These are phyloP conservation scores for Kernera saxatilis DNA, from an alignment of 345 rosid species.

Conservation along the genomic window DNA sequence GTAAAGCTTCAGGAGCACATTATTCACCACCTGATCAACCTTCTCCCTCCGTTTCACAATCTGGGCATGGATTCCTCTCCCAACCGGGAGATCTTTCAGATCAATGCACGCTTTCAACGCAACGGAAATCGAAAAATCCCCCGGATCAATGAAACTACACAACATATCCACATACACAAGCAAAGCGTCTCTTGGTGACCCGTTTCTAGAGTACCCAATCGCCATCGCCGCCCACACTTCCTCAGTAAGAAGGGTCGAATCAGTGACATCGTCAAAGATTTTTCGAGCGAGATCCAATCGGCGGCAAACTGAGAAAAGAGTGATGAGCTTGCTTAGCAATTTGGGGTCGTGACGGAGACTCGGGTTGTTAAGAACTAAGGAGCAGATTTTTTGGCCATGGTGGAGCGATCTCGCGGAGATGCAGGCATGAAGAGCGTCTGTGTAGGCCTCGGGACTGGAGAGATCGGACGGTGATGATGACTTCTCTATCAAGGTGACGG, in stretches of 20 bases:
- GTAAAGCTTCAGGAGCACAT: constrained; percentile 28
- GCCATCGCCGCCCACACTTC: constrained; percentile 49
- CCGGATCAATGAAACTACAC: constrained; percentile 27
- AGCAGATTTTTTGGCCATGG: constrained; percentile 32
- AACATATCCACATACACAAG: constrained; percentile 33
- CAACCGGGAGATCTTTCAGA: constrained; percentile 23
- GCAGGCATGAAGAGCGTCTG: constrained; percentile 36
- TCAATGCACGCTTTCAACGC: constrained; percentile 40
- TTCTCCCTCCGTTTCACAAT: constrained; percentile 34
- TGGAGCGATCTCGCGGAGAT: constrained; percentile 40
- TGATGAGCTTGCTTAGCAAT: constrained; percentile 38
- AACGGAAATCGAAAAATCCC: constrained; percentile 40
- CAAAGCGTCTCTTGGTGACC: constrained; percentile 34
- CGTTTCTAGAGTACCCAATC: constrained; percentile 42
- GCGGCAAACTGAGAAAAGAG: constrained; percentile 45
- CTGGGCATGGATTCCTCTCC: constrained; percentile 42
- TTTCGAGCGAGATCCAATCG: constrained; percentile 33
- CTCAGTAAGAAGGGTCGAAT: constrained; percentile 17
- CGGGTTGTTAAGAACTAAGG: constrained; percentile 21
- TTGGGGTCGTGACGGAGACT: constrained; percentile 27
- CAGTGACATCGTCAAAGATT: constrained; percentile 28
- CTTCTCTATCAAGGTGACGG: background rate
- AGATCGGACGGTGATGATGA: constrained; percentile 25
- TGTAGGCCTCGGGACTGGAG: constrained; percentile 22
- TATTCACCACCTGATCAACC: constrained; percentile 46